phyloP scores from a whole-genome alignment of 345 rosid species.

The Excoecaria cochinchinensis region DNA sequence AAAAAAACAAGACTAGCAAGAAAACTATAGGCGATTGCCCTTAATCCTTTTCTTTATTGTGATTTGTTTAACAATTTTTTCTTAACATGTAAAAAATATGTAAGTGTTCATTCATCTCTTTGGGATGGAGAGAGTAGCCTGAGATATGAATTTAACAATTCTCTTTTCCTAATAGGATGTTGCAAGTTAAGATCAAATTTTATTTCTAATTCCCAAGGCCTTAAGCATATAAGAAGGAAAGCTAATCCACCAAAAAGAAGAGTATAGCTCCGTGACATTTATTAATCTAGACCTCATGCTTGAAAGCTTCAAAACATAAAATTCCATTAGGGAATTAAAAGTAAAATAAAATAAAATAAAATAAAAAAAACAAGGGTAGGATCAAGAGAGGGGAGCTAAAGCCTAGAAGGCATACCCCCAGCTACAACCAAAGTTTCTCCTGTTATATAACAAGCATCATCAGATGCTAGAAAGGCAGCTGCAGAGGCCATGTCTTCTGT shows the following conservation, averaged over 20 bases:
- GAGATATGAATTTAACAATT: too few species aligned
- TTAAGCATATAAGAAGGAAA: neutral
- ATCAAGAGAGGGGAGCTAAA: slow-evolving; percentile 29
- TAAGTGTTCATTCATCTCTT: too few species aligned
- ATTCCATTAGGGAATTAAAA: neutral
- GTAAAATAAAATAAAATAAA: neutral
- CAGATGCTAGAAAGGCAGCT: slow-evolving; percentile 72
- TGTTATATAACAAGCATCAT: slow-evolving; percentile 71
- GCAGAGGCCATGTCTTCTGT: slow-evolving; percentile 77
- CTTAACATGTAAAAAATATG: too few species aligned
- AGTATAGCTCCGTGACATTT: neutral
- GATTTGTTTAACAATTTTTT: too few species aligned
- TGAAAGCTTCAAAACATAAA: neutral
- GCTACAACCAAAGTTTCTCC: slow-evolving; percentile 82
- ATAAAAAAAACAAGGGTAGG: neutral
- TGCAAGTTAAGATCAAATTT: too few species aligned
- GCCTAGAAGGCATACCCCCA: slow-evolving; percentile 77
- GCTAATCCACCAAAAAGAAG: neutral
- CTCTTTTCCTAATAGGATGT: too few species aligned
- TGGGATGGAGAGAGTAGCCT: too few species aligned
- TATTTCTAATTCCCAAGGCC: too few species aligned
- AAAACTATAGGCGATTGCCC: too few species aligned
- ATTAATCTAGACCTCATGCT: neutral
- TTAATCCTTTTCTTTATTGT: too few species aligned
- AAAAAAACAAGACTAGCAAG: too few species aligned